Evolutionary conservation across 2,329 filamentous ascomycete species (phyloP), one percentile per base, ranked within the genome.

Genomic region (Plenodomus biglobosus): DNA sequence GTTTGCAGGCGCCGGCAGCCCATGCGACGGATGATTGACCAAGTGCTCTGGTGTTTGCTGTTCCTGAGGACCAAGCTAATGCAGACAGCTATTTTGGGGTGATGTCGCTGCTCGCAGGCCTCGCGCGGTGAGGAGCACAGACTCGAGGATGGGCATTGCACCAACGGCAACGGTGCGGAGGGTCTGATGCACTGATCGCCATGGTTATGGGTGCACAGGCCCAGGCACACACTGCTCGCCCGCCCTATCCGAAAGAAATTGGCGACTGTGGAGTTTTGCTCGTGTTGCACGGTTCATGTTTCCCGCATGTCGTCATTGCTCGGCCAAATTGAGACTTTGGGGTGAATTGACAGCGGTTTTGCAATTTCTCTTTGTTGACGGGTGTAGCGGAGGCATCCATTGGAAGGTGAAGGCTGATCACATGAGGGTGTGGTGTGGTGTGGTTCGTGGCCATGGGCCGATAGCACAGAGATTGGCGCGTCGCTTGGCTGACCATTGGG

Each of bases 11-110:
- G 38, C 16, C 38, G 24, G 20, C 30, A 30, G 21, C 30, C 30
- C 48, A 52, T 40, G 34, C 41, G 30, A 34, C 39, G n/a, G 34
- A 17, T n/a, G 42, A 20, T 45, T 42, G 27, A 42, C 44, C 24
- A 10, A 32, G 50, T 50, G n/a, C 15, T 3, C 15, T 32, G 27
- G 27, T 8, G 27, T 32, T 56, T 55, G 41, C 43, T 59, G 55
- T 44, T 45, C 16, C 30, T 48, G 52, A 53, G 37, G 42, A 38
- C 16, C 40, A 55, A 53, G 61, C 66, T 70, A 68, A 71, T 59
- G 59, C 62, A 60, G 52, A 55, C 59, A 75, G 72, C 55, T 75
- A 74, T 68, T 72, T 73, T 49, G 68, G 66, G 50, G 40, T 71
- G 37, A 73, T 73, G 69, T 64, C 63, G 53, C 50, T 75, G 39